A percentile compares a stretch with the other conserved stretches of the same genome.
These are phyloP conservation scores for Trichocladium uniseriatum DNA, from an alignment of 495 filamentous ascomycete genomes.

Conservation along the genomic window DNA sequence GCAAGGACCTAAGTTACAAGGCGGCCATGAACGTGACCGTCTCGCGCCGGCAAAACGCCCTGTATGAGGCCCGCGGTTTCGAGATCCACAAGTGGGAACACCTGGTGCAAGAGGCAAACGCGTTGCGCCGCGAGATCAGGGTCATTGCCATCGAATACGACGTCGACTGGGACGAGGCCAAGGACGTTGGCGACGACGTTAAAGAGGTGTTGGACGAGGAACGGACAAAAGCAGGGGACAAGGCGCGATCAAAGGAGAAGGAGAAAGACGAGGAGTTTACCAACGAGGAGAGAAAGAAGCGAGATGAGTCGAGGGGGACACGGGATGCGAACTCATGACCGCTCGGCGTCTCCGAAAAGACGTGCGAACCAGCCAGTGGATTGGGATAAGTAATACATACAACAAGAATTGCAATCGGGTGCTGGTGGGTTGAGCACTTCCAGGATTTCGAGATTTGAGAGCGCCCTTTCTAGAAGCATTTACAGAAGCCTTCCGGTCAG, in stretches of 20 bases:
- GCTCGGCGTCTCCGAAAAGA: neutral
- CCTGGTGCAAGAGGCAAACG: constrained; percentile 73
- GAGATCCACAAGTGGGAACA: constrained; percentile 68
- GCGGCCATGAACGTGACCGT: constrained; percentile 81
- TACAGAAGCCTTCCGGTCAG: neutral
- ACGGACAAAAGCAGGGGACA: constrained; percentile 32
- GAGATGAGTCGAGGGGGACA: constrained; percentile 16
- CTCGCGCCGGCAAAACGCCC: constrained; percentile 60
- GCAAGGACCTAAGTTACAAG: constrained; percentile 78
- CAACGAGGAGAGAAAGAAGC: constrained; percentile 35
- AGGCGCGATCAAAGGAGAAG: constrained; percentile 24
- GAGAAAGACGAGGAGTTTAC: constrained; percentile 42
- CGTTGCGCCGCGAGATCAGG: constrained; percentile 70
- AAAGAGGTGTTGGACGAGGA: constrained; percentile 61
- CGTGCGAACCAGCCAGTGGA: too few species aligned
- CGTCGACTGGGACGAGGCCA: constrained; percentile 83
- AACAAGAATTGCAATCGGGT: too few species aligned
- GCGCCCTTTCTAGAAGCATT: neutral
- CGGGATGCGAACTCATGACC: too few species aligned
- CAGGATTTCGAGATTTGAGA: too few species aligned
- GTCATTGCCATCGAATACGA: constrained; percentile 79
- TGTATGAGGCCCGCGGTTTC: constrained; percentile 68
- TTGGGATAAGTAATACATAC: too few species aligned
- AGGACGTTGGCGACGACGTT: constrained; percentile 65
- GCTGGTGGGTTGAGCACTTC: too few species aligned